These are phyloP conservation scores for Yamadazyma nakazawae DNA, from an alignment of 805 yeast species.

Conservation along the genomic window DNA sequence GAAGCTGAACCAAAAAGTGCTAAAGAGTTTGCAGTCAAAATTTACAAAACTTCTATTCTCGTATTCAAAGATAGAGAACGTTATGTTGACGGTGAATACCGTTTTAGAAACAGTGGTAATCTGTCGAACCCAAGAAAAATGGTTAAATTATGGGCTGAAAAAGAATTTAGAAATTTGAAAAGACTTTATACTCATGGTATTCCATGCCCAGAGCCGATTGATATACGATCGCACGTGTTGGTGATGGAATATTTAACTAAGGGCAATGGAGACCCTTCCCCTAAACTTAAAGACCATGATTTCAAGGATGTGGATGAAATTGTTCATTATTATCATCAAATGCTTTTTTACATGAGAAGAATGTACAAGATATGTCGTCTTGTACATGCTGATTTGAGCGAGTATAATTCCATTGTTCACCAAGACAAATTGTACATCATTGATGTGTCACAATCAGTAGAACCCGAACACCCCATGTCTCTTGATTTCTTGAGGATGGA, in stretches of 20 bases:
- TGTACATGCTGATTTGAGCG: slow-evolving; percentile 96
- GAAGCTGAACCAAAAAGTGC: slow-evolving; percentile 44
- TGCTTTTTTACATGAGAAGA: slow-evolving; percentile 80
- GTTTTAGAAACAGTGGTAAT: slow-evolving; percentile 80
- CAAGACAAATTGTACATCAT: slow-evolving; percentile 74
- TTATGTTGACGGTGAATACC: slow-evolving; percentile 92
- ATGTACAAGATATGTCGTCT: slow-evolving; percentile 84
- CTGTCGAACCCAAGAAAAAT: slow-evolving; percentile 94
- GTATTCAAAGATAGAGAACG: slow-evolving; percentile 97
- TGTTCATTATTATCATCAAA: slow-evolving; percentile 65
- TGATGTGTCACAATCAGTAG: slow-evolving; percentile 97
- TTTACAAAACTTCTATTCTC: slow-evolving; percentile 91
- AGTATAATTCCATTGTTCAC: slow-evolving; percentile 89
- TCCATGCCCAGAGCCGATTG: slow-evolving; percentile 92
- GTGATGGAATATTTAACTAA: slow-evolving; percentile 87
- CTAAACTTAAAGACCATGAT: slow-evolving; percentile 80
- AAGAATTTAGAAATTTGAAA: slow-evolving; percentile 90
- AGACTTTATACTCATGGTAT: slow-evolving; percentile 75
- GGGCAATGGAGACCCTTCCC: slow-evolving; percentile 88
- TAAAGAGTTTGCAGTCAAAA: slow-evolving; percentile 81
- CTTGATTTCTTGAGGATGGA: slow-evolving; percentile 96
- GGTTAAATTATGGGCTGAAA: slow-evolving; percentile 99
- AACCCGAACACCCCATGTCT: slow-evolving; percentile 97
- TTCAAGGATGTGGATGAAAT: slow-evolving; percentile 66
- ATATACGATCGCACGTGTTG: slow-evolving; percentile 81